Conservation (phyloP, 805 yeast species). For the Ogataea pini region DNA sequence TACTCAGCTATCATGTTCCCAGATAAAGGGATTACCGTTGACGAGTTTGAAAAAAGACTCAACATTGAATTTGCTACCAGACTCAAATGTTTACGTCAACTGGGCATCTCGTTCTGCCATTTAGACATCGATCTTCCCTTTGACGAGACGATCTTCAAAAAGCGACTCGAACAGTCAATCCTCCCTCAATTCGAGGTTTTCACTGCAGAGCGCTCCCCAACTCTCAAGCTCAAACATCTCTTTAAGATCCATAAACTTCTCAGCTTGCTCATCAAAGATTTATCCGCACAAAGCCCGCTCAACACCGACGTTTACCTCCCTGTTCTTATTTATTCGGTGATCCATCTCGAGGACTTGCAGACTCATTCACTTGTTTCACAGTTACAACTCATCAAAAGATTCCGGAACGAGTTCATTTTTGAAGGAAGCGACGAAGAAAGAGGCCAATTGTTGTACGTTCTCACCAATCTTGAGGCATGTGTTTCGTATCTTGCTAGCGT, state of each 20-base stretch:
- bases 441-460: constrained; percentile 36
- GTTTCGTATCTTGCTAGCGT: constrained; percentile 37
- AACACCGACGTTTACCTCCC: constrained; percentile 40
- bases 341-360: constrained; percentile 32
- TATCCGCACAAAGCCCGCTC: constrained; percentile 16
- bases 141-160: constrained; percentile 26
- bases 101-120: constrained; percentile 27
- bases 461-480: constrained; percentile 40
- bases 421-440: constrained; percentile 31
- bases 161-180: constrained; percentile 24
- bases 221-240: constrained; percentile 35
- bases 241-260: constrained; percentile 33
- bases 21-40: constrained; percentile 30
- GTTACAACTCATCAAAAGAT: constrained; percentile 36
- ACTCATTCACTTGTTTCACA: constrained; percentile 34
- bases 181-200: constrained; percentile 35
- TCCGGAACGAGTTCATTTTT: constrained; percentile 33
- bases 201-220: constrained; percentile 37
- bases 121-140: constrained; percentile 35
- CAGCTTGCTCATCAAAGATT: constrained; percentile 26
- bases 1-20: constrained; percentile 38
- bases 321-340: constrained; percentile 34
- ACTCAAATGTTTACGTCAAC: constrained; percentile 26
- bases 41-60: constrained; percentile 32
- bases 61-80: constrained; percentile 31